phyloP scores from a whole-genome alignment of 176 grass and related monocot genomes.

The Zea mays region Zm-B73-REFERENCE-NAM-5.0 NC_050096.1:259835501-259836000 shows the following conservation, averaged over 20 bases:
- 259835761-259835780: conserved; percentile 17
- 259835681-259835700: conserved; percentile 46
- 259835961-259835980: too few relatives aligned
- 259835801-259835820: not conserved
- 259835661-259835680: conserved; percentile 73
- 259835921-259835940: too few relatives aligned
- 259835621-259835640: conserved; percentile 68
- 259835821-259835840: conserved; percentile 14
- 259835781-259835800: conserved; percentile 3
- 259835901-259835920: conserved; percentile 12
- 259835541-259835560: conserved; percentile 73
- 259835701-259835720: conserved; percentile 22
- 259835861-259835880: not conserved
- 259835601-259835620: conserved; percentile 74
- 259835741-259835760: not conserved
- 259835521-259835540: conserved; percentile 65
- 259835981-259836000: too few relatives aligned
- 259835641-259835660: conserved; percentile 69
- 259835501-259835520: conserved; percentile 8
- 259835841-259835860: not conserved
- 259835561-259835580: conserved; percentile 76
- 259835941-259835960: too few relatives aligned
- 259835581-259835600: conserved; percentile 83
- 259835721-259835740: not conserved
- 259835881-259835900: not conserved